phyloP scores from a whole-genome alignment of 2,329 filamentous ascomycete genomes.

The Botrytis elliptica region DNA sequence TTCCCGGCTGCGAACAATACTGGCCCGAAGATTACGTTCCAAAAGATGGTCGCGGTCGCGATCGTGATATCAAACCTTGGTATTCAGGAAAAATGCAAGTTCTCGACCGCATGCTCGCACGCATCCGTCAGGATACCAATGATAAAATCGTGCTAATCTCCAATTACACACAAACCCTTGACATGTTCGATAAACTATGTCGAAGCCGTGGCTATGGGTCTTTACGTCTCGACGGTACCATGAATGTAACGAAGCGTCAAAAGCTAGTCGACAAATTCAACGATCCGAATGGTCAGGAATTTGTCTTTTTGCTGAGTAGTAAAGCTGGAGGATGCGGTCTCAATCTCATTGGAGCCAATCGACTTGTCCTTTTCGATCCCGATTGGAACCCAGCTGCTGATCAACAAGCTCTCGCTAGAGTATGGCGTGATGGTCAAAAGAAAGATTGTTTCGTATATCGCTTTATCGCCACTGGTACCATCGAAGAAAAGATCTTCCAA shows the following conservation, averaged over 20 bases:
- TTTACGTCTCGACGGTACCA: constrained; percentile 89
- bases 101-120: constrained; percentile 94
- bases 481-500: constrained; percentile 99
- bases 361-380: constrained; percentile 92
- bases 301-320: constrained; percentile 92
- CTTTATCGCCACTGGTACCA: constrained; percentile 97
- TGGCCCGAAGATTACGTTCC: constrained; percentile 87
- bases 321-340: constrained; percentile 97
- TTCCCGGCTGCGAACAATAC: constrained; percentile 80
- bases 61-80: constrained; percentile 90
- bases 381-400: constrained; percentile 98
- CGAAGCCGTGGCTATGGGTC: constrained; percentile 80
- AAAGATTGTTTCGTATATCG: constrained; percentile 99
- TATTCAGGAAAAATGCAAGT: constrained; percentile 99
- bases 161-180: constrained; percentile 95
- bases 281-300: constrained; percentile 83
- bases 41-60: constrained; percentile 81
- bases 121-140: constrained; percentile 92
- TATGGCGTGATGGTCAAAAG: constrained; percentile 98
- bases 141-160: constrained; percentile 99
- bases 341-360: constrained; percentile 91
- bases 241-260: constrained; percentile 96
- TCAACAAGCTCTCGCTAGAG: constrained; percentile 92
- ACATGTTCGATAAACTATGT: constrained; percentile 90
- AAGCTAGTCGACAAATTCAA: constrained; percentile 99